These are phyloP conservation scores for Phytophthora pluvialis DNA, from an alignment of 352 stramenopile species.

Conservation along the genomic window DNA sequence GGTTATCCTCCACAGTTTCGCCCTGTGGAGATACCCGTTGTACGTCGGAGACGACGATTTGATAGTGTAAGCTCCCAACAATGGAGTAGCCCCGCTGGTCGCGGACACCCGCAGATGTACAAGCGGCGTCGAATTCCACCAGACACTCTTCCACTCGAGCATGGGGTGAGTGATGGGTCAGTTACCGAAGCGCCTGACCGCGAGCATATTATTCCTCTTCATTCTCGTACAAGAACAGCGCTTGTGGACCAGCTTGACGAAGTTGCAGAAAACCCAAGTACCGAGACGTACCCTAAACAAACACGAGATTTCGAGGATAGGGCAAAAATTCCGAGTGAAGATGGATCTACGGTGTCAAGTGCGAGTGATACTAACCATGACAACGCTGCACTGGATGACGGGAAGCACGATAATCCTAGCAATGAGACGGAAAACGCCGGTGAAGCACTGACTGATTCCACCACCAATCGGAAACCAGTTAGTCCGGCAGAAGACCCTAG, in stretches of 20 bases:
- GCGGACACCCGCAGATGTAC: constrained; percentile 20
- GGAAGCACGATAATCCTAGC: not conserved
- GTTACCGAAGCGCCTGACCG: constrained; percentile 5
- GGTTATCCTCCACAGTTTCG: constrained; percentile 27
- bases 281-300: constrained; percentile 6
- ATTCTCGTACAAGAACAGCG: not conserved
- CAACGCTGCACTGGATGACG: not conserved
- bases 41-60: constrained; percentile 28
- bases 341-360: constrained; percentile 9
- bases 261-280: constrained; percentile 7
- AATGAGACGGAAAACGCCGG: constrained; percentile 5
- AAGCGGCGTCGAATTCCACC: constrained; percentile 38
- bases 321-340: constrained; percentile 14
- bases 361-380: constrained; percentile 13
- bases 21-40: constrained; percentile 25
- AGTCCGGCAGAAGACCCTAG: not conserved
- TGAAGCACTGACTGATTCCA: constrained; percentile 1
- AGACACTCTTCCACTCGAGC: constrained; percentile 8
- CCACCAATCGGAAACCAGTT: not conserved
- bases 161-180: constrained; percentile 12
- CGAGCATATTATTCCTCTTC: constrained; percentile 12
- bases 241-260: constrained; percentile 25
- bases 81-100: constrained; percentile 27
- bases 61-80: constrained; percentile 31
- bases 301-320: constrained; percentile 5